Evolutionary conservation across 306 rosid genomes (phyloP).

Genomic region (Potentilla sterilis): DNA sequence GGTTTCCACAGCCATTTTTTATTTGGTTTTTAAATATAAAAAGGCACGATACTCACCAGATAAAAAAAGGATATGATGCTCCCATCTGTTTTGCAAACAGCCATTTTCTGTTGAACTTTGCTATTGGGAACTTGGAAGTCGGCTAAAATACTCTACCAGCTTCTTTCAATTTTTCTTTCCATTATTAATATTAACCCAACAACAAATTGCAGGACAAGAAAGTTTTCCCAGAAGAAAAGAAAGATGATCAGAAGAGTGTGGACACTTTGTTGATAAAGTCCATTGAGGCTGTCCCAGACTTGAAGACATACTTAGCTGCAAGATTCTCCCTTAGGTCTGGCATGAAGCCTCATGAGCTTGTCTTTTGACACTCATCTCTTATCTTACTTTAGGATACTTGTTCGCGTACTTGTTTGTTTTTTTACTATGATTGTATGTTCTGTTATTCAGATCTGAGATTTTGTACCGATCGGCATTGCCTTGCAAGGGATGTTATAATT

Average conservation of each 20-base stretch:
- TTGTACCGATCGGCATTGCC: conserved; percentile 7
- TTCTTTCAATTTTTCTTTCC: not conserved
- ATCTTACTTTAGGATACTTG: conserved; percentile 5
- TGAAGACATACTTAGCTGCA: conserved; percentile 69
- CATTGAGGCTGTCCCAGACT: conserved; percentile 61
- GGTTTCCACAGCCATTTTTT: not conserved
- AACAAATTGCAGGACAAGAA: conserved; percentile 45
- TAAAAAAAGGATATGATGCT: not conserved
- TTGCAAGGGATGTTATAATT: not conserved
- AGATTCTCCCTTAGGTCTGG: conserved; percentile 75
- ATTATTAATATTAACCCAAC: not conserved
- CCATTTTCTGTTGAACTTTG: not conserved
- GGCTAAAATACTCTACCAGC: not conserved
- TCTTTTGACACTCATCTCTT: conserved; percentile 32
- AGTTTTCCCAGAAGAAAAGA: conserved; percentile 65
- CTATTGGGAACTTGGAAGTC: too few species aligned
- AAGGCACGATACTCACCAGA: not conserved
- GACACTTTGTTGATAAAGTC: conserved; percentile 56
- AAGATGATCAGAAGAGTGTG: conserved; percentile 73
- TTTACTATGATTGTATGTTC: conserved; percentile 1
- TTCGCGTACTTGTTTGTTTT: not conserved
- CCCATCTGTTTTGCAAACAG: not conserved
- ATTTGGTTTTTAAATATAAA: not conserved
- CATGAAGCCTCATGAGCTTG: conserved; percentile 79
- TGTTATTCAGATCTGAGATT: not conserved